Conservation (phyloP, 345 rosid species). For the Rhodomyrtus tomentosa region DNA sequence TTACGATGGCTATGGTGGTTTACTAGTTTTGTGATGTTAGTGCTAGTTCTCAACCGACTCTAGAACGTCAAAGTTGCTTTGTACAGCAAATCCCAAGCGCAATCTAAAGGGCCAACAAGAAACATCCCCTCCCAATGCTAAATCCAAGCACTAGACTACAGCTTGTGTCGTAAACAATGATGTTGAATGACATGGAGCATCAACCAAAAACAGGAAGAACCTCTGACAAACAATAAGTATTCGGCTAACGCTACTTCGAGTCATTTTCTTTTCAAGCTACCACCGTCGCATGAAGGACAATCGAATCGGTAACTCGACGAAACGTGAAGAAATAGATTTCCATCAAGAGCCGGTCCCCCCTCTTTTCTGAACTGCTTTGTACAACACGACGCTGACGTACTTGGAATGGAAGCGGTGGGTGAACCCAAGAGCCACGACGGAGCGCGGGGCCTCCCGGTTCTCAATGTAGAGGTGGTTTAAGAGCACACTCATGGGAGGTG, state of each 20-base stretch:
- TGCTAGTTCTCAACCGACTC: background rate
- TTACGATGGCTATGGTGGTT: background rate
- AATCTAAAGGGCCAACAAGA: background rate
- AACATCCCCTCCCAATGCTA: background rate
- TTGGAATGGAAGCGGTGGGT: constrained; percentile 85
- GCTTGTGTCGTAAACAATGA: background rate
- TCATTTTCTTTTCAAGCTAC: background rate
- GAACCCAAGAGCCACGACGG: constrained; percentile 89
- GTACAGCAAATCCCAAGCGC: background rate
- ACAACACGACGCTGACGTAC: constrained; percentile 85
- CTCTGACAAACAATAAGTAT: background rate
- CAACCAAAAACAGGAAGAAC: background rate
- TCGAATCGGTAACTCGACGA: background rate
- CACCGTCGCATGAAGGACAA: background rate
- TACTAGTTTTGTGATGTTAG: background rate
- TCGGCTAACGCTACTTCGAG: background rate
- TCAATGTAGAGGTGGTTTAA: constrained; percentile 93
- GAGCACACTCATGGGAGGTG: constrained; percentile 49
- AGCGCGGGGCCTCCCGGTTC: constrained; percentile 69
- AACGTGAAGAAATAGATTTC: constrained; percentile 1
- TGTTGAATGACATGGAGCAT: background rate
- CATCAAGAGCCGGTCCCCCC: constrained; percentile 40
- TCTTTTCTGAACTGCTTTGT: constrained; percentile 75
- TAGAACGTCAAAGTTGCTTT: background rate
- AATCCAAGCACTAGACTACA: background rate